phyloP scores from a whole-genome alignment of 129 eudicot species.

The Flaveria sonorensis region DNA sequence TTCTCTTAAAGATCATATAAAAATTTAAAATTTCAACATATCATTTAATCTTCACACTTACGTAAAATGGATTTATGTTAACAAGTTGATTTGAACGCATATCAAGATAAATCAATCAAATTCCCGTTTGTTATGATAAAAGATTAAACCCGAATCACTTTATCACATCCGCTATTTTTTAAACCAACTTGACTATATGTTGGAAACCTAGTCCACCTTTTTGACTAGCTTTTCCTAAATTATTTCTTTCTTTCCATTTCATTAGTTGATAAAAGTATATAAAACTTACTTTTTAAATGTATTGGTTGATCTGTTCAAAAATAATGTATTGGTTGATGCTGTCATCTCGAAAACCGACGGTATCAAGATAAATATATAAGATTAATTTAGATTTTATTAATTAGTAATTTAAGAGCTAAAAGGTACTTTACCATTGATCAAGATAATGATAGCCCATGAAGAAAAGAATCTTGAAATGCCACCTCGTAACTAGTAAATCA shows the following conservation, averaged over 20 bases:
- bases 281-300: background rate
- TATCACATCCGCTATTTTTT: background rate
- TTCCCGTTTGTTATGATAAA: too few relatives aligned
- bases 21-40: too few relatives aligned
- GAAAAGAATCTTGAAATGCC: slow-evolving; percentile 38
- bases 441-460: slow-evolving; percentile 30
- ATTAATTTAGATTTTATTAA: background rate
- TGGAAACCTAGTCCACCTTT: background rate
- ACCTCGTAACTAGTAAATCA: slow-evolving; percentile 15
- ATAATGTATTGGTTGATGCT: background rate
- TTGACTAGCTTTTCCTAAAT: background rate
- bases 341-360: background rate
- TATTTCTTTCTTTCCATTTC: background rate
- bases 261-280: background rate
- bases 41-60: too few relatives aligned
- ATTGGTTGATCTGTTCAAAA: too few relatives aligned
- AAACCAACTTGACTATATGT: background rate
- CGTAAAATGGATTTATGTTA: too few relatives aligned
- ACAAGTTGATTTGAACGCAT: too few relatives aligned
- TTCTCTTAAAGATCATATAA: too few relatives aligned
- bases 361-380: background rate
- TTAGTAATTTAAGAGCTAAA: background rate
- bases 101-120: too few relatives aligned
- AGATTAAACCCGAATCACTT: too few relatives aligned
- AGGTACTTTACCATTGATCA: slow-evolving; percentile 28